Base-by-base conservation (phyloP, 2,329 filamentous ascomycete species). In the Penicillium psychrosexuale region DNA sequence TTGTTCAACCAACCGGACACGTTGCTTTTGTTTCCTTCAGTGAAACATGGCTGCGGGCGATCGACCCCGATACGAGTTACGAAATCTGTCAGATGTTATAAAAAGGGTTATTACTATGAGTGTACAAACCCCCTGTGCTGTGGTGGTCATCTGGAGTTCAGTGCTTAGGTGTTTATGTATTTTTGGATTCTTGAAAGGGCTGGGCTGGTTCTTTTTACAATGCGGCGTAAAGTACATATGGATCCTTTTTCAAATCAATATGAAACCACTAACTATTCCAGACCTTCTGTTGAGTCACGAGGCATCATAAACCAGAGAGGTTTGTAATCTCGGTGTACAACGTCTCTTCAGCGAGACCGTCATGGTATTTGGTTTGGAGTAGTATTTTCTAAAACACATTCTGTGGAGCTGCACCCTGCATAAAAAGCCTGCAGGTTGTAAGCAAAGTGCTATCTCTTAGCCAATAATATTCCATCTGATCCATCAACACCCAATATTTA, bases 1-100 rank as follows among this genome's bases (percentile, higher is more conserved):
- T 34, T 48, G 44, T 43, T 53, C 44, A 48, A 49, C 51, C 42
- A 47, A 52, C 15, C 37, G 43, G 42, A 52, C 22, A 53, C 33
- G 13, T 48, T 40, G 24, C 17, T 24, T 34, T 15, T 34, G 11
- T 12, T 17, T 30, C 43, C 34, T 13, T n/a, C 13, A 2, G 13
- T 34, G 36, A 28, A 47, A 48, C 15, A 28, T 46, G 24, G 22
- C 43, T 11, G 19, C n/a, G 34, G 45, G 33, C 50, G 28, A 43
- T 52, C 30, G 19, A 37, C 24, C 34, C 36, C 43, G 51, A 43
- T 49, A 53, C 27, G 51, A 49, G 9, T 53, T 46, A 51, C 48
- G 39, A 45, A 28, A n/a, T 30, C 3, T 37, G 30, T 51, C 9
- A 30, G 12, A 30, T 49, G 42, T 17, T 49, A 49, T 27, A 49